Evolutionary conservation across 179 eudicot genomes (phyloP).

Genomic region (Amaranthus tricolor): DNA sequence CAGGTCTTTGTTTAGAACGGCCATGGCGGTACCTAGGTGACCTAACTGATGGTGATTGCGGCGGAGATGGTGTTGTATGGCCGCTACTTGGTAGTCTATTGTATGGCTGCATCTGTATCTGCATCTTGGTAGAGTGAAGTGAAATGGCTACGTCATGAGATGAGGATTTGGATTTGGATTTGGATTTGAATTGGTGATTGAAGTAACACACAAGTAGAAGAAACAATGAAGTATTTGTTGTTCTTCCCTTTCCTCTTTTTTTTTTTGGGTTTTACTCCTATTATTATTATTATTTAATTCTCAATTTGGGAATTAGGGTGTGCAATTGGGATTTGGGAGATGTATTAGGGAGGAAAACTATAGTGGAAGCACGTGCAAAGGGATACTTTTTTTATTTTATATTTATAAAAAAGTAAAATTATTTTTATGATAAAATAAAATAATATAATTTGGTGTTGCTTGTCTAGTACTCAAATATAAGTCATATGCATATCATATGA

Average conservation of each 20-base stretch:
- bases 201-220: not conserved
- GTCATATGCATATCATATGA: no score
- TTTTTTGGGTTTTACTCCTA: not conserved
- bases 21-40: slow-evolving; percentile 62
- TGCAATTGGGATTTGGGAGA: no score
- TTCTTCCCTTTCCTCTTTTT: not conserved
- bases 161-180: not conserved
- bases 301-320: no score
- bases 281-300: no score
- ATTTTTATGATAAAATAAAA: no score
- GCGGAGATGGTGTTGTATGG: slow-evolving; percentile 65
- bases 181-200: not conserved
- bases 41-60: slow-evolving; percentile 60
- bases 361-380: no score
- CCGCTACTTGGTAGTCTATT: slow-evolving; percentile 75
- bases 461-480: no score
- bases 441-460: no score
- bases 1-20: slow-evolving; percentile 36
- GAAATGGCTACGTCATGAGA: slow-evolving; percentile 6
- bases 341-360: no score
- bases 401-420: no score
- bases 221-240: not conserved
- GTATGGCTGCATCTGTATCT: slow-evolving; percentile 55
- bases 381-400: no score
- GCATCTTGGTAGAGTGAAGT: not conserved